Evolutionary conservation across 176 grass and related monocot genomes (phyloP).

Genomic region (Oryza brachyantha): DNA sequence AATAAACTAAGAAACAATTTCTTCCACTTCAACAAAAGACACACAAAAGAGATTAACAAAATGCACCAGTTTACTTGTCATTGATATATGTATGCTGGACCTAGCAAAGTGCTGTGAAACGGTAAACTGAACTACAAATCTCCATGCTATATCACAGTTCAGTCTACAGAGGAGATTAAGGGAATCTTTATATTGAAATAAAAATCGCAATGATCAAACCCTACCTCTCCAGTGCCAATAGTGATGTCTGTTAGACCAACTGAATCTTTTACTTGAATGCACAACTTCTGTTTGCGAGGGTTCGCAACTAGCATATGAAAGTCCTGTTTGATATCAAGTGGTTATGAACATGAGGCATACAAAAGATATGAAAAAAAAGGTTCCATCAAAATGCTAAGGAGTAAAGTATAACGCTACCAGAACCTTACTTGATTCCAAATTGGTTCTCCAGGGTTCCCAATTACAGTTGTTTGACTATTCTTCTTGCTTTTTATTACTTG

Average conservation of each 20-base stretch:
- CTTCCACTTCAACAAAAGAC: neutral
- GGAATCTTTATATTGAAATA: neutral
- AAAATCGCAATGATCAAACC: neutral
- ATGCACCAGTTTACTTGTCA: neutral
- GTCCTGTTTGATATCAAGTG: conserved; percentile 52
- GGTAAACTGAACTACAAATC: neutral
- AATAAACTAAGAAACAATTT: neutral
- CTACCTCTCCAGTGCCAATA: conserved; percentile 84
- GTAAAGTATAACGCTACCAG: neutral
- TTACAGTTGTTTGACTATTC: conserved; percentile 96
- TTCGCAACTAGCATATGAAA: conserved; percentile 88
- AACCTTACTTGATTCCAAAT: conserved; percentile 96
- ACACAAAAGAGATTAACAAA: neutral
- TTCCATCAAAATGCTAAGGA: conserved; percentile 8
- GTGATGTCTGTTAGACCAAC: conserved; percentile 77
- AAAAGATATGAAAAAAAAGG: neutral
- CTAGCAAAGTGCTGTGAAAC: neutral
- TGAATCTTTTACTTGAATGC: conserved; percentile 78
- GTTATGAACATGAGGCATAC: neutral
- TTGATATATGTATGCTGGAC: neutral
- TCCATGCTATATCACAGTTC: neutral
- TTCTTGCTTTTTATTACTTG: conserved; percentile 97
- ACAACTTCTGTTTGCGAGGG: conserved; percentile 71
- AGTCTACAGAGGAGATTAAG: neutral
- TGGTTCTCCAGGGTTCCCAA: conserved; percentile 77